These are phyloP conservation scores for Sporothrix luriei DNA, from an alignment of 2,329 filamentous ascomycete genomes.

Conservation along the genomic window DNA sequence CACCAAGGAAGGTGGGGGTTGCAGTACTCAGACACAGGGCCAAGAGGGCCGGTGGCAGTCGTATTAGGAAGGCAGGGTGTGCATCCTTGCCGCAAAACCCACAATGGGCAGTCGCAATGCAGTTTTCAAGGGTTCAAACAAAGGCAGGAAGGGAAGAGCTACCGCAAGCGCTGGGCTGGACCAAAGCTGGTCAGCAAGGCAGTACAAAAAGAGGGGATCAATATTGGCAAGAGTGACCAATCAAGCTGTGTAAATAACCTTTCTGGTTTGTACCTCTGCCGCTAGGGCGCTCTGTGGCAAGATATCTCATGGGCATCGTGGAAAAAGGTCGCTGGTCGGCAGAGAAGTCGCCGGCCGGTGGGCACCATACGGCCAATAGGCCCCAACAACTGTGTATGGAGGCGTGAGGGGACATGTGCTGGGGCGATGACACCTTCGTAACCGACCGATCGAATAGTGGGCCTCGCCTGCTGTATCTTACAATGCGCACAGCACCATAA, in stretches of 20 bases:
- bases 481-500: conserved; percentile 3
- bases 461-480: neutral
- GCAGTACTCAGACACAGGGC: neutral
- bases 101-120: neutral
- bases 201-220: conserved; percentile 3
- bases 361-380: neutral
- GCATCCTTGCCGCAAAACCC: conserved; percentile 15
- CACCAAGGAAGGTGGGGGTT: conserved; percentile 26
- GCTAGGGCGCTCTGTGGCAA: conserved; percentile 11
- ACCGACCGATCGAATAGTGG: conserved; percentile 5
- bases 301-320: neutral
- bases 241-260: conserved; percentile 16
- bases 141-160: conserved; percentile 14
- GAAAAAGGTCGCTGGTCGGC: conserved; percentile 1
- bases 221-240: conserved; percentile 3
- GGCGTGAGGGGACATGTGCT: neutral
- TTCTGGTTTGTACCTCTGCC: neutral
- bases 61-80: conserved; percentile 13
- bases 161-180: conserved; percentile 7
- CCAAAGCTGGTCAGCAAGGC: neutral
- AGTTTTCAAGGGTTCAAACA: conserved; percentile 16
- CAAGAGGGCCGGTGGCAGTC: neutral
- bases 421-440: neutral
- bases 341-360: neutral
- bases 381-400: neutral